Evolutionary conservation across 352 stramenopile species (phyloP).

Genomic region (Aphanomyces cochlioides): DNA sequence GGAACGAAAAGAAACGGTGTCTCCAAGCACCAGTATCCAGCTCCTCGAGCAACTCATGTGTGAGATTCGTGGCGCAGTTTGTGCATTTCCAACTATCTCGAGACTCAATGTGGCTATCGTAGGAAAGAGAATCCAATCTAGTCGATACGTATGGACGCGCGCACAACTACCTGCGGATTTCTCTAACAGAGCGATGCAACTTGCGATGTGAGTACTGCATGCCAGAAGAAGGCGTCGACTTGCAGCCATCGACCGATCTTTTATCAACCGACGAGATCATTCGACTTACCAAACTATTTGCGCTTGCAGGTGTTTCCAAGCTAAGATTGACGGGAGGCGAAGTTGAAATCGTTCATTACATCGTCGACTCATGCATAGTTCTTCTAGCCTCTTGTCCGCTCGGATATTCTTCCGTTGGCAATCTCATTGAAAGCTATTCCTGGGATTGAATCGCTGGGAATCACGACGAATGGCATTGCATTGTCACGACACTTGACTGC

Average conservation of each 20-base stretch:
- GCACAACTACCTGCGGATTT: constrained; percentile 96
- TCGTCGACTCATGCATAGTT: constrained; percentile 32
- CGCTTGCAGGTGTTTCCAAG: constrained; percentile 86
- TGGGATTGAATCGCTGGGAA: constrained; percentile 79
- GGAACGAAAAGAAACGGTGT: neutral
- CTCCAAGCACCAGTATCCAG: neutral
- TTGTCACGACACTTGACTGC: constrained; percentile 78
- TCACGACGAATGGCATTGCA: constrained; percentile 96
- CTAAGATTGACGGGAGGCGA: constrained; percentile 95
- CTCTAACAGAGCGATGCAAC: constrained; percentile 95
- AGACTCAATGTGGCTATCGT: too few species aligned
- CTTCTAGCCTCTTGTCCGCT: constrained; percentile 46
- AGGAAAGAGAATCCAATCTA: constrained; percentile 31
- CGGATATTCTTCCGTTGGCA: constrained; percentile 54
- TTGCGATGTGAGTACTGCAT: constrained; percentile 97
- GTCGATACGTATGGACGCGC: constrained; percentile 85
- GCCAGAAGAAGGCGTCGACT: constrained; percentile 89
- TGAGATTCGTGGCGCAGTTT: neutral
- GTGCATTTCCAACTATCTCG: too few species aligned
- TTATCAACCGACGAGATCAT: constrained; percentile 91
- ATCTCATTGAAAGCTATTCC: constrained; percentile 52
- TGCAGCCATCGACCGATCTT: constrained; percentile 74
- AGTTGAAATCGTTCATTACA: constrained; percentile 45
- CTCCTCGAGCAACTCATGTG: neutral
- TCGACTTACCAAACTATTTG: constrained; percentile 86